Conservation (phyloP, 371 early-diverging fungal genomes). For the Syncephalastrum monosporum region DNA sequence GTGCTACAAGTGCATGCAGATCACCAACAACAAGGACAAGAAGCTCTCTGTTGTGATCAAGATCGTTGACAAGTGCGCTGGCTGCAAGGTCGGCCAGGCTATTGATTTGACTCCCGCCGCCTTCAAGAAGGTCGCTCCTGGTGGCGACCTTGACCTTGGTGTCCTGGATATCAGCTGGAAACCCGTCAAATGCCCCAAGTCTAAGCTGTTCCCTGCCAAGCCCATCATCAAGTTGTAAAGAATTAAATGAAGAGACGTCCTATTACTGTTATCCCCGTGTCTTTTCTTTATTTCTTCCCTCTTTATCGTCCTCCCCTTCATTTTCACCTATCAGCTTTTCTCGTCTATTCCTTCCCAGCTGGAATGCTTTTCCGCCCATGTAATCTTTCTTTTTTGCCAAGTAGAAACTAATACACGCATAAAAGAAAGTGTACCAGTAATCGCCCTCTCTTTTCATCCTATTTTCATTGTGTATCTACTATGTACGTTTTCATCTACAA, state of each 20-base stretch:
- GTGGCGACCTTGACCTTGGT: conserved; percentile 35
- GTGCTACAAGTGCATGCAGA: conserved; percentile 55
- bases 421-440: no score
- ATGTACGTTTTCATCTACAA: neutral
- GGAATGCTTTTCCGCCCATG: neutral
- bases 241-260: neutral
- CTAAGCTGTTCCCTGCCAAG: conserved; percentile 16
- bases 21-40: conserved; percentile 41
- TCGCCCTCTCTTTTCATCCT: neutral
- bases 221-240: neutral
- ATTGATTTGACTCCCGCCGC: conserved; percentile 50
- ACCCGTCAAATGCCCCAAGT: conserved; percentile 26
- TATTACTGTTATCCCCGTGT: neutral
- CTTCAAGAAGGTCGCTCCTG: conserved; percentile 37
- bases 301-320: no score
- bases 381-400: conserved; percentile 1
- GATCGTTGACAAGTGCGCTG: conserved; percentile 50
- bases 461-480: neutral
- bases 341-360: no score
- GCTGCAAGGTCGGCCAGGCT: conserved; percentile 37
- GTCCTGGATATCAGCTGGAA: conserved; percentile 49
- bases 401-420: neutral
- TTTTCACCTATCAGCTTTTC: no score
- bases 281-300: no score
- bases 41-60: conserved; percentile 36